phyloP scores from a whole-genome alignment of 1,284 basidiomycete species.

The Inonotus hispidus region DNA sequence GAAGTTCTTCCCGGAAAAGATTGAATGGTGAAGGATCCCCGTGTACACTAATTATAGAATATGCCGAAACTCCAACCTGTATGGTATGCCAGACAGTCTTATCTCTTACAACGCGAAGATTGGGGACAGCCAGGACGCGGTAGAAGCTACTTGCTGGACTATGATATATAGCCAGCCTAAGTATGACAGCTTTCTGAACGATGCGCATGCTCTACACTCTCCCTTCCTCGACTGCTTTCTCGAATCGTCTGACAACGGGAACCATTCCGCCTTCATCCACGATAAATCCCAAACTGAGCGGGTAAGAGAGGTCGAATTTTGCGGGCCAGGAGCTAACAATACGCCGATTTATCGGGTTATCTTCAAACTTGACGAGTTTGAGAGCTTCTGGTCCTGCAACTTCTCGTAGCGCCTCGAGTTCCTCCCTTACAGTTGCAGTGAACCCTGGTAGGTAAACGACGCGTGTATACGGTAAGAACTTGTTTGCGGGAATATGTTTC shows the following conservation, averaged over 20 bases:
- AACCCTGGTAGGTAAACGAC: slow-evolving; percentile 47
- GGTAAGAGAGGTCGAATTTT: slow-evolving; percentile 39
- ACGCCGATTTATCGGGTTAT: slow-evolving; percentile 36
- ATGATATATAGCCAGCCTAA: no score
- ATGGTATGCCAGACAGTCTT: neutral
- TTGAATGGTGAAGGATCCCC: slow-evolving; percentile 66
- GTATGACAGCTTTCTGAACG: no score
- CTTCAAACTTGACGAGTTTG: slow-evolving; percentile 36
- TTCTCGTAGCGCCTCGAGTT: slow-evolving; percentile 37
- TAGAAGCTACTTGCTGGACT: no score
- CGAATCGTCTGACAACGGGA: slow-evolving; percentile 37
- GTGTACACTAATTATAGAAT: neutral
- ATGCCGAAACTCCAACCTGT: neutral
- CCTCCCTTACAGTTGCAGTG: slow-evolving; percentile 41
- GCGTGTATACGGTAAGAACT: slow-evolving; percentile 46
- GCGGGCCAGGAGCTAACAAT: slow-evolving; percentile 46
- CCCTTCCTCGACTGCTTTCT: slow-evolving; percentile 30
- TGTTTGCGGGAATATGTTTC: slow-evolving; percentile 41
- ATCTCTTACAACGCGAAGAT: neutral
- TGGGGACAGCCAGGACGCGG: neutral
- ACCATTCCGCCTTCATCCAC: slow-evolving; percentile 44
- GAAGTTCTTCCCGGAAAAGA: slow-evolving; percentile 77
- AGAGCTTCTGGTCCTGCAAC: slow-evolving; percentile 38
- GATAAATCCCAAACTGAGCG: slow-evolving; percentile 38
- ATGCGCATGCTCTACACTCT: slow-evolving; percentile 8